Evolutionary conservation across 768 basidiomycete genomes (phyloP), one percentile per base, ranked within the genome.

Genomic region (Podaxis pistillaris): DNA sequence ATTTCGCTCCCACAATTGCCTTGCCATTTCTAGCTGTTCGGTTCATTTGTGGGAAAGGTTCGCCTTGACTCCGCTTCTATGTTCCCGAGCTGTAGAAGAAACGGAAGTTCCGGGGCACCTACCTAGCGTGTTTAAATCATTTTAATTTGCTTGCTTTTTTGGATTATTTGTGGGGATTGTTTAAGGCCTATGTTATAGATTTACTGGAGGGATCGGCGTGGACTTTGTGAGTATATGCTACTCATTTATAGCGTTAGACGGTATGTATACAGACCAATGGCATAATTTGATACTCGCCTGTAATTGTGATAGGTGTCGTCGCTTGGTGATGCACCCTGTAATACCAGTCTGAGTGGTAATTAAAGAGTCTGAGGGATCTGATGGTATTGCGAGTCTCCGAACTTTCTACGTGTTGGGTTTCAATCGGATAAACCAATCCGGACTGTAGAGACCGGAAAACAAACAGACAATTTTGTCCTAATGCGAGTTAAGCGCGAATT

Each of bases 161-260:
- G 57, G 57, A 58, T 58, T 49, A 58, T 36, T 57, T 58, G 46
- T 41, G 49, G 58, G 52, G n/a, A 51, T 51, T 50, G 24, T 50
- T 24, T 40, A 11, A 11, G 22, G 24, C 17, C 30, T 17, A n/a
- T 54, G 53, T 13, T 22, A n/a, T 46, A 46, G 44, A 19, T 5
- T 46, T 46, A 19, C 19, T 19, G 19, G 19, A 46, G 17, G 44
- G 44, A 46, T 22, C n/a, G 44, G 44, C 19, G 5, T 46, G 44
- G 19, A 46, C 8, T 19, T 46, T n/a, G 19, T 17, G 19, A 41
- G 40, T 41, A 41, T 41, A 41, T 41, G 40, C 2, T 41, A 2
- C 19, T 17, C n/a, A n/a, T 17, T n/a, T 8, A 8, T 19, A 19
- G 15, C 0, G 19, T 8, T 46, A 19, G 44, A 19, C n/a, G 44